A percentile compares a stretch with the other conserved stretches of the same genome.
These are phyloP conservation scores for Neonectria hederae DNA, from an alignment of 2,329 filamentous ascomycete genomes.

Conservation along the genomic window DNA sequence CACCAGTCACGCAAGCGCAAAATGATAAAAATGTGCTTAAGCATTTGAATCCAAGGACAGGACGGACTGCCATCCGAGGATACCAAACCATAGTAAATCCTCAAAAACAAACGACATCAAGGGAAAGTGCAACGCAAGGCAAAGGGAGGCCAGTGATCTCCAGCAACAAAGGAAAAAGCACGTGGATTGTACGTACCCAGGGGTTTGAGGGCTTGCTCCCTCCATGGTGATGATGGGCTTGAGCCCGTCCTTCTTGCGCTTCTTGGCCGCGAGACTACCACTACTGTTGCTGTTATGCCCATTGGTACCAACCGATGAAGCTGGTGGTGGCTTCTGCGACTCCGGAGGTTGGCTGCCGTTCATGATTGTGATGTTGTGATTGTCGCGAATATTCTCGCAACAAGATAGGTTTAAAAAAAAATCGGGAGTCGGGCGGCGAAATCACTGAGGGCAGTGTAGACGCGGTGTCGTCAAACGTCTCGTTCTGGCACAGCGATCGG, in stretches of 20 bases:
- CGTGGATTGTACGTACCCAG: conserved; percentile 48
- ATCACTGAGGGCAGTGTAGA: conserved; percentile 13
- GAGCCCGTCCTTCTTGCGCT: conserved; percentile 77
- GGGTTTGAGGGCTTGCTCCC: conserved; percentile 47
- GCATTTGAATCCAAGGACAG: background rate
- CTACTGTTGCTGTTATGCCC: conserved; percentile 39
- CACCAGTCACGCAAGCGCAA: background rate
- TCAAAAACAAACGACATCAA: background rate
- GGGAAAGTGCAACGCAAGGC: background rate
- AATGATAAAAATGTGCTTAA: background rate
- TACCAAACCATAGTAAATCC: background rate
- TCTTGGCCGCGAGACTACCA: conserved; percentile 60
- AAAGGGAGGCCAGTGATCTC: background rate
- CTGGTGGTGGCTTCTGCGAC: conserved; percentile 44
- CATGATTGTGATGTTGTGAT: conserved; percentile 30
- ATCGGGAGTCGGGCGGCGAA: conserved; percentile 1
- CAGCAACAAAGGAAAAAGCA: conserved; percentile 14
- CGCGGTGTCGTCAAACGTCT: conserved; percentile 24
- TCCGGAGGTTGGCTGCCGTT: conserved; percentile 45
- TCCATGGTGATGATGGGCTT: conserved; percentile 82
- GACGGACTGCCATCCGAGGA: background rate
- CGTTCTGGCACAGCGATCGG: conserved; percentile 3
- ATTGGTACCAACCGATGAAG: conserved; percentile 42
- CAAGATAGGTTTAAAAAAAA: conserved; percentile 15
- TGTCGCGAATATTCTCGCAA: conserved; percentile 20